phyloP scores from a whole-genome alignment of 192 early-diverging fungal species.

The Dispira parvispora region DNA sequence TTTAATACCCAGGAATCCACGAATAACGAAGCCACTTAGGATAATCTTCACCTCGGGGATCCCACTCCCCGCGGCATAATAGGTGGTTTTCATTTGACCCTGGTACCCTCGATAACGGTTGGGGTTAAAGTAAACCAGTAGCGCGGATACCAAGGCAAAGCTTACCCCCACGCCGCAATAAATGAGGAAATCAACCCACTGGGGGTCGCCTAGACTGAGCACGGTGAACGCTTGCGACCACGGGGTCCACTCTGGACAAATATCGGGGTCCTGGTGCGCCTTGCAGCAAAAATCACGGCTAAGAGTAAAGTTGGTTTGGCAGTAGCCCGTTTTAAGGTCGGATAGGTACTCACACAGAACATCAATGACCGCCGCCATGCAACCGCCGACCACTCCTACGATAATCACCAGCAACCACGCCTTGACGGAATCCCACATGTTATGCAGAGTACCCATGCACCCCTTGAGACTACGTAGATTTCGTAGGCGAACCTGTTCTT shows the following conservation, averaged over 20 bases:
- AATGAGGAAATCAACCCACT: constrained; percentile 18
- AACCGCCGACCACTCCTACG: constrained; percentile 29
- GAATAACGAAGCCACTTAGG: constrained; percentile 84
- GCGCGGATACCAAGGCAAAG: constrained; percentile 39
- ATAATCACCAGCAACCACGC: constrained; percentile 67
- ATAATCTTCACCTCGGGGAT: constrained; percentile 93
- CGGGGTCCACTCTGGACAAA: constrained; percentile 33
- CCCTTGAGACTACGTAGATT: constrained; percentile 35
- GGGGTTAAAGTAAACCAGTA: constrained; percentile 40
- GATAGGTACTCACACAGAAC: constrained; percentile 67
- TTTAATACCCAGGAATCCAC: constrained; percentile 75
- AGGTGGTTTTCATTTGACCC: constrained; percentile 40
- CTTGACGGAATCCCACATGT: constrained; percentile 59
- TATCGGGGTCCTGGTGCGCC: constrained; percentile 21
- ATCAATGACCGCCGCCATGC: constrained; percentile 51
- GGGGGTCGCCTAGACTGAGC: constrained; percentile 3
- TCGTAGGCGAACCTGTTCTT: constrained; percentile 55
- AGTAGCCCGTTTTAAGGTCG: constrained; percentile 72
- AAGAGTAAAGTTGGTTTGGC: constrained; percentile 54
- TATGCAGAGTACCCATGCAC: constrained; percentile 36
- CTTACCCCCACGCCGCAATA: constrained; percentile 29
- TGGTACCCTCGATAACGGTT: constrained; percentile 20
- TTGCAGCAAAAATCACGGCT: constrained; percentile 69
- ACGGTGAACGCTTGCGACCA: constrained; percentile 29
- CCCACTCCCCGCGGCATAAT: constrained; percentile 86